Base-by-base conservation (phyloP, 768 basidiomycete species). In the Lactifluus echinatus region DNA sequence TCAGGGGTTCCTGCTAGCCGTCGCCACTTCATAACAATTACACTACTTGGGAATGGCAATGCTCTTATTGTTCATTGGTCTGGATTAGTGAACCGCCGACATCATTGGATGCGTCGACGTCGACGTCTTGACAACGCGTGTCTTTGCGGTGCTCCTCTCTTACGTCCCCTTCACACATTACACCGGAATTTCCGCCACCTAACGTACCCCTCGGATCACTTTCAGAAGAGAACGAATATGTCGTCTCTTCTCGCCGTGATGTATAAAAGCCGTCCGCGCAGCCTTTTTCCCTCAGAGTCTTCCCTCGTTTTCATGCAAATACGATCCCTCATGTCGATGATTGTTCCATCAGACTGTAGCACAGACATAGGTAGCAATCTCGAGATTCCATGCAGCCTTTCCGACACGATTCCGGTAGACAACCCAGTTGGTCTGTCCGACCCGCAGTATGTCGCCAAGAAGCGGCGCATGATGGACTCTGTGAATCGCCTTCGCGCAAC, bases 401-500 rank as follows among this genome's bases (percentile, higher is more conserved):
- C 42, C 1, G 52, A 53, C 23, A 36, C 37, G 4, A 24, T 2
- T 14, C 4, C 11, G 8, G 31, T 14, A 15, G 23, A 53, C n/a
- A n/a, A 10, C 11, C 73, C 70, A 5, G 75, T 85, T 3, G 85
- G 85, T 0, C 73, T 87, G 0, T 79, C 81, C 0, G 75, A 79
- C 57, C 72, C 78, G 0, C 62, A 68, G 8, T 67, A 76, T 15
- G 70, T 75, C 0, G 68, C 72, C 2, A 68, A 67, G 0, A 72
- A 81, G 4, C 74, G 77, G 5, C 70, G 67, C 7, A 77, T 84
- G 73, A 71, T 87, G 0, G 83, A 86, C 51, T 65, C 83, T 0
- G 73, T 85, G 2, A 84, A 85, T 54, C 76, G 77, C 2, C 66
- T 87, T 0, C 81, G 81, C 11, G 79, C 69, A 39, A 84, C 83